Evolutionary conservation across 257 asterid species (phyloP).

Genomic region (Ilex asprella): DNA sequence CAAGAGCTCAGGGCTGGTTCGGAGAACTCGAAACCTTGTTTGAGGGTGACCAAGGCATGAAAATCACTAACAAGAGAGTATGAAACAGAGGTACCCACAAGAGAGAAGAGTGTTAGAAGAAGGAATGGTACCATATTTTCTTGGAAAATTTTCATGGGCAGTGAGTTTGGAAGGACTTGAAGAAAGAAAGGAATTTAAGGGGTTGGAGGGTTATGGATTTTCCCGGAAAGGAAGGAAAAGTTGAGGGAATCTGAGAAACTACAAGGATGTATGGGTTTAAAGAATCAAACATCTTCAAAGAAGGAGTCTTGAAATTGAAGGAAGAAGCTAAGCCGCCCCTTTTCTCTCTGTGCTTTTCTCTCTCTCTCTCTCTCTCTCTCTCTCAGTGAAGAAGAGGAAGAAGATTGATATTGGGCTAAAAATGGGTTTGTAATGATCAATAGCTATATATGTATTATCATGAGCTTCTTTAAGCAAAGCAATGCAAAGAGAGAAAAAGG

Average conservation of each 20-base stretch:
- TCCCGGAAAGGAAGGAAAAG: slow-evolving; percentile 38
- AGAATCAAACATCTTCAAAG: slow-evolving; percentile 57
- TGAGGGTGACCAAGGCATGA: slow-evolving; percentile 50
- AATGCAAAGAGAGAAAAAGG: not conserved
- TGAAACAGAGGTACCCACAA: slow-evolving; percentile 29
- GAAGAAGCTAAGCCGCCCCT: slow-evolving; percentile 61
- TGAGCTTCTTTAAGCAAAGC: slow-evolving; percentile 11
- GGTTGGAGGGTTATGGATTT: slow-evolving; percentile 25
- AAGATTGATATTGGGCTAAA: slow-evolving; percentile 21
- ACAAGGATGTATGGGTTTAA: slow-evolving; percentile 26
- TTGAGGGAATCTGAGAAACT: slow-evolving; percentile 51
- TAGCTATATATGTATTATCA: slow-evolving; percentile 5
- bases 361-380: slow-evolving; percentile 22
- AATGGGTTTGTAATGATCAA: slow-evolving; percentile 7
- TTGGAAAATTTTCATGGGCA: slow-evolving; percentile 31
- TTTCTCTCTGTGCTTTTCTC: slow-evolving; percentile 28
- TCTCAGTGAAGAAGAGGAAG: slow-evolving; percentile 33
- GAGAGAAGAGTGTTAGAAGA: slow-evolving; percentile 32
- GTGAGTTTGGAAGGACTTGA: slow-evolving; percentile 43
- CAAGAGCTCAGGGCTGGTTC: slow-evolving; percentile 36
- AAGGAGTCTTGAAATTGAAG: slow-evolving; percentile 63
- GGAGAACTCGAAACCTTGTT: slow-evolving; percentile 40
- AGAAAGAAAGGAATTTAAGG: slow-evolving; percentile 33
- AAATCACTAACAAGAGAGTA: slow-evolving; percentile 53
- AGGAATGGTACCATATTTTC: slow-evolving; percentile 38